Conservation (phyloP, 2,329 filamentous ascomycete species). For the Aschersonia sp. region DNA sequence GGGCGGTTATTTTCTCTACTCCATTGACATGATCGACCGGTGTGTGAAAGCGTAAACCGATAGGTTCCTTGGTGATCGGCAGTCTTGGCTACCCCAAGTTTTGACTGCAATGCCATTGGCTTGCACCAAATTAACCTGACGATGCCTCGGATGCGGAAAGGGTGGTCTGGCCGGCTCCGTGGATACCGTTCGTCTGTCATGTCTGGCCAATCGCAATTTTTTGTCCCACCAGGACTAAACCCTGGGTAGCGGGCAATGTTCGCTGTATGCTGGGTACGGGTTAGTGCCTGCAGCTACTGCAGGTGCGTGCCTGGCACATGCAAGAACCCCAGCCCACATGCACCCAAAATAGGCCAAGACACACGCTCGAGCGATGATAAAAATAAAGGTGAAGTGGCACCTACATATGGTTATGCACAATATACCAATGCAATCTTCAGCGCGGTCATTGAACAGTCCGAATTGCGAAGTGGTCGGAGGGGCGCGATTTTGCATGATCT, state of each 20-base stretch:
- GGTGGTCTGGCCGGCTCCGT: slow-evolving; percentile 1
- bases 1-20: no score
- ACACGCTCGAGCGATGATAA: background rate
- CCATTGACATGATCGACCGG: background rate
- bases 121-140: background rate
- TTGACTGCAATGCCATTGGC: background rate
- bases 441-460: no score
- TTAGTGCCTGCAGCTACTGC: background rate
- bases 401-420: background rate
- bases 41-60: background rate
- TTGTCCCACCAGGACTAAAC: background rate
- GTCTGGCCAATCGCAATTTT: background rate
- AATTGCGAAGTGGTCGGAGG: background rate
- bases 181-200: background rate
- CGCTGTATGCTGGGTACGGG: background rate
- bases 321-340: background rate
- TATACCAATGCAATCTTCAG: background rate
- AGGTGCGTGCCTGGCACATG: no score
- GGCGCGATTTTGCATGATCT: background rate
- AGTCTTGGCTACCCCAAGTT: background rate
- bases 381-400: background rate
- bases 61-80: background rate
- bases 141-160: background rate
- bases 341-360: background rate
- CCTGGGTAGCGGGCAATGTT: background rate